A percentile compares a stretch with the other conserved stretches of the same genome.
phyloP scores from a whole-genome alignment of 2,329 filamentous ascomycete species.

The Cordyceps javanica region DNA sequence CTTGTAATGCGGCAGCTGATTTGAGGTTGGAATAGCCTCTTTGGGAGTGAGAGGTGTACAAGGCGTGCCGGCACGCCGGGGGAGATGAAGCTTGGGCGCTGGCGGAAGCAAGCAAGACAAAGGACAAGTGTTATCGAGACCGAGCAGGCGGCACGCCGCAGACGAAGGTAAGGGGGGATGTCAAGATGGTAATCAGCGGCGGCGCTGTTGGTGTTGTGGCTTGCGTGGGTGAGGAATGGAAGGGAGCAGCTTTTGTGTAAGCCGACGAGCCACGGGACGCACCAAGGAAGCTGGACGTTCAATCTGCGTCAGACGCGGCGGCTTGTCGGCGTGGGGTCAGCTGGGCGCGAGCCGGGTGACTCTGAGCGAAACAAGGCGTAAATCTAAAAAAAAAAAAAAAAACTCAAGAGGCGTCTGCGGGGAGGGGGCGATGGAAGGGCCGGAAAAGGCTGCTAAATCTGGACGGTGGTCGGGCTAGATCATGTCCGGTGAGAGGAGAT shows the following conservation, averaged over 20 bases:
- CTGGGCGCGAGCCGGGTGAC: neutral
- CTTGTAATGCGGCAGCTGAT: neutral
- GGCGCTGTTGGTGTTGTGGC: neutral
- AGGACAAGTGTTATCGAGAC: neutral
- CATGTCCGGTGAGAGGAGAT: neutral
- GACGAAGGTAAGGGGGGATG: neutral
- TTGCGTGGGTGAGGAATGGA: neutral
- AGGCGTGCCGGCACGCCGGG: neutral
- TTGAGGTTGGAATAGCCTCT: neutral
- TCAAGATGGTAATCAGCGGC: neutral
- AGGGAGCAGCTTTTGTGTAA: neutral
- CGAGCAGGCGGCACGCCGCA: neutral
- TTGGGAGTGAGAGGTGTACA: neutral
- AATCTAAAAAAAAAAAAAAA: neutral
- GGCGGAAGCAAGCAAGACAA: neutral
- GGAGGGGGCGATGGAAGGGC: neutral
- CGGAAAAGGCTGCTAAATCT: neutral
- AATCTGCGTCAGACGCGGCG: slow-evolving; percentile 4
- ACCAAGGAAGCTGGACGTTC: neutral
- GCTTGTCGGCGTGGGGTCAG: slow-evolving; percentile 12
- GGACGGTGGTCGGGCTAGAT: neutral
- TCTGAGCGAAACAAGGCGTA: neutral
- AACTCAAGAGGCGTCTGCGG: neutral
- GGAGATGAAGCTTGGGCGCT: neutral
- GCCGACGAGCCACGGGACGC: slow-evolving; percentile 5